Base-by-base conservation (phyloP, 495 filamentous ascomycete genomes). In the Hyaloscypha finlandica region DNA sequence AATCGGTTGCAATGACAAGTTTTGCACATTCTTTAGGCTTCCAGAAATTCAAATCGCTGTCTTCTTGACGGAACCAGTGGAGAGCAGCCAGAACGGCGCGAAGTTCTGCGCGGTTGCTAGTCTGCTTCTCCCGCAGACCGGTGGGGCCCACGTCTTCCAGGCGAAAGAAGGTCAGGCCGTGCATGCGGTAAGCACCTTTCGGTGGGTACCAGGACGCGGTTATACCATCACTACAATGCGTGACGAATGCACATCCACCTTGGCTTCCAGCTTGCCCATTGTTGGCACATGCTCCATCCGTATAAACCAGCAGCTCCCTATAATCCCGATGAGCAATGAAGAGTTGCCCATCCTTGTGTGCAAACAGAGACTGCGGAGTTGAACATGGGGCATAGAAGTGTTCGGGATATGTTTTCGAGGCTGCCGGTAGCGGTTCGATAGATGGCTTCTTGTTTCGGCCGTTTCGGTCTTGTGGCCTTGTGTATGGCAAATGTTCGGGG, bases 101-200 rank as follows among this genome's bases (percentile, higher is more conserved):
- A 6, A 81, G 73, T 64, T 81, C 76, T 31, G 79, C 80, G 0
- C 78, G 71, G 51, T 80, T 78, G 70, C 75, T 80, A 2, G 79
- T 81, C 59, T 70, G 68, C 37, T 59, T 20, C 37, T 70, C 37
- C 16, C 25, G 0, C 37, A 71, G 60, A 59, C 76, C 67, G 65
- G 71, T 68, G 19, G 76, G 73, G 29, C 77, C 69, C 65, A 68
- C 29, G 39, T 61, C 48, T 66, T 73, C 71, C 11, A 75, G 63
- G 48, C 54, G 59, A 37, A 35, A 68, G 29, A 20, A 64, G 45
- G 35, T 2, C 14, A 52, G 6, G 14, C 39, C 63, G 31, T 56
- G 11, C 16, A 25, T 14, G 6, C 57, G 3, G 30, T 53, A 53
- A 31, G 22, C 32, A 9, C 48, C 42, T 63, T 14, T 31, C 12